phyloP scores from a whole-genome alignment of 148 eudicot species.

The Amaranthus cruentus region DNA sequence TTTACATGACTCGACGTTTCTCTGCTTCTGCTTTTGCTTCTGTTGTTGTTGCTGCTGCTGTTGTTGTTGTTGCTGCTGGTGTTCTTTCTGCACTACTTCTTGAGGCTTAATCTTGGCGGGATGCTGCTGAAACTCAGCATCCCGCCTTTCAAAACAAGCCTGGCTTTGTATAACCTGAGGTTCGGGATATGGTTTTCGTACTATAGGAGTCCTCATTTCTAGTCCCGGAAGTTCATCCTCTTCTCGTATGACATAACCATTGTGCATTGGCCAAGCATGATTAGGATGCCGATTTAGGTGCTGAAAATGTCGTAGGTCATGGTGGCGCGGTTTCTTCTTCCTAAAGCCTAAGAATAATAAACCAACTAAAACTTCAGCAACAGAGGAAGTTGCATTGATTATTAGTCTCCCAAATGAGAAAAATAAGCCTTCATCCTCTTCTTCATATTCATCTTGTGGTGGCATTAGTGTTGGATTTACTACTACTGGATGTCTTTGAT shows the following conservation, averaged over 20 bases:
- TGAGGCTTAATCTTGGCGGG: not conserved
- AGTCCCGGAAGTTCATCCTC: conserved; percentile 56
- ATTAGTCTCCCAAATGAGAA: conserved; percentile 61
- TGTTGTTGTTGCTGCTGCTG: conserved; percentile 32
- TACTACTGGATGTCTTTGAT: conserved; percentile 45
- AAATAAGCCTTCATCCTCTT: conserved; percentile 59
- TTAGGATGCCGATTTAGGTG: conserved; percentile 30
- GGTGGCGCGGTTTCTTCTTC: conserved; percentile 37
- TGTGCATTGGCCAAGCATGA: conserved; percentile 62
- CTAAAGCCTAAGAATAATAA: conserved; percentile 43
- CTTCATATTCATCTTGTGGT: conserved; percentile 58
- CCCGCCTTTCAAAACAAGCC: conserved; percentile 34
- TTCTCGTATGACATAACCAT: conserved; percentile 10
- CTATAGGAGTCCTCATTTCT: conserved; percentile 35
- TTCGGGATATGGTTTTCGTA: conserved; percentile 17
- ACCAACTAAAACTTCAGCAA: conserved; percentile 17
- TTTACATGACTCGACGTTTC: conserved; percentile 33
- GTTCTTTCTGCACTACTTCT: no score
- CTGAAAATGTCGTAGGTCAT: conserved; percentile 33
- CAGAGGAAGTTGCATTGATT: conserved; percentile 48
- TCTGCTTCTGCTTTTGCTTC: conserved; percentile 33
- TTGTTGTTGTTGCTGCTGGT: conserved; percentile 26
- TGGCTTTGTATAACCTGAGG: conserved; percentile 41
- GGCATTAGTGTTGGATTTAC: conserved; percentile 57
- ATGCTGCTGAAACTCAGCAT: conserved; percentile 26